Evolutionary conservation across 179 eudicot genomes (phyloP), one percentile per base, ranked within the genome.

Genomic region (Spinacia oleracea): DNA sequence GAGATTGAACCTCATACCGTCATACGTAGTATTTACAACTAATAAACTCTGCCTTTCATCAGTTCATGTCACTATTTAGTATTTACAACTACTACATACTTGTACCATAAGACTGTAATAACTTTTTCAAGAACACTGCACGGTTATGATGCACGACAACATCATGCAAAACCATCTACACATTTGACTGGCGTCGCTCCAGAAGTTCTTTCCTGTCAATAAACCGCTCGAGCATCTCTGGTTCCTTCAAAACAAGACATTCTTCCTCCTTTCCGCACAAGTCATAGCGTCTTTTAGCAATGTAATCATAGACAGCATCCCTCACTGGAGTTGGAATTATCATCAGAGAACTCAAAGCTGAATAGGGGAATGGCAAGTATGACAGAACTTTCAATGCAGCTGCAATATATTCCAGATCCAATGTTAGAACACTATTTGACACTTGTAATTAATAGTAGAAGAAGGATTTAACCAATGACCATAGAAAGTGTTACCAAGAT

Each of bases 311-410:
- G 65, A 84, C 87, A 78, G 91, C 89, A 85, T 96, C 98, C 78
- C 98, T 88, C 72, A 88, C 14, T n/a, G 98, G 99, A 69, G 87
- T 79, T 10, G 99, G 97, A 74, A 92, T 71, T 55, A 90, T 27
- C 75, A 80, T 63, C 40, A 96, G 88, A 55, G 84, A 10, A 82
- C 92, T 92, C 78, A 96, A 48, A 21, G 90, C 87, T 21, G 96
- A 90, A 80, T 93, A 93, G 23, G 99, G 98, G 31, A 89, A 81
- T 48, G 99, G 98, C 91, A 96, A 84, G 88, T 96, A 88, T 38
- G 99, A 92, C 48, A 89, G 51, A 72, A 96, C 98, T 79, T 77
- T 90, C 87, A 96, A 78, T 9, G 94, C 98, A 89, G 98, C 99
- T 93, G 98, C 92, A 87, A 81, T 43, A 64, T 4, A 65, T 77